Percentiles rank a stretch among this genome's conserved stretches.
Evolutionary conservation across 768 basidiomycete genomes (phyloP).

Genomic region (Collybia mongolica): DNA sequence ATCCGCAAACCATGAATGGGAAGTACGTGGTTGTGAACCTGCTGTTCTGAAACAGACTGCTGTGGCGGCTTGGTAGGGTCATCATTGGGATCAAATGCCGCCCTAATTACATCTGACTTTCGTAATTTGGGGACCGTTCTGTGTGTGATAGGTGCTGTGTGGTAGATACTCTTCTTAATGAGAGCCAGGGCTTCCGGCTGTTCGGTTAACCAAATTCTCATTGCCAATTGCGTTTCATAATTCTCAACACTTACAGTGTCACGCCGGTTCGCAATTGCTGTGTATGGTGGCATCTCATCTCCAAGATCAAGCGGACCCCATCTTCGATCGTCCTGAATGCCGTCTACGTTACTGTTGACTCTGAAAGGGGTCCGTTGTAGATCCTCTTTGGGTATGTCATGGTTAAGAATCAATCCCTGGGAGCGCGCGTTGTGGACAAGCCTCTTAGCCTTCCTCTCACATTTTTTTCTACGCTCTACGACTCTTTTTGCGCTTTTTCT

Average conservation of each 20-base stretch:
- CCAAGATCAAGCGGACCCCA: slow-evolving; percentile 61
- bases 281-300: slow-evolving; percentile 69
- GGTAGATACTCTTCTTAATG: slow-evolving; percentile 54
- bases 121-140: slow-evolving; percentile 48
- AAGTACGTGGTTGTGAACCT: slow-evolving; percentile 35
- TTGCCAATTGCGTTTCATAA: not conserved
- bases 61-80: slow-evolving; percentile 44
- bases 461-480: slow-evolving; percentile 40
- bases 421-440: slow-evolving; percentile 43
- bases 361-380: not conserved
- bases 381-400: slow-evolving; percentile 4
- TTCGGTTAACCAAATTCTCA: not conserved
- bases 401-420: slow-evolving; percentile 38
- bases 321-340: slow-evolving; percentile 38
- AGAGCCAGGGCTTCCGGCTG: slow-evolving; percentile 56
- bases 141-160: slow-evolving; percentile 54
- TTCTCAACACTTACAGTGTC: slow-evolving; percentile 51
- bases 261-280: slow-evolving; percentile 65
- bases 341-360: slow-evolving; percentile 13
- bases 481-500: slow-evolving; percentile 37
- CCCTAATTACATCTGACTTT: slow-evolving; percentile 40
- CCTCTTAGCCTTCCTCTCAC: slow-evolving; percentile 41
- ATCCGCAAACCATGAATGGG: slow-evolving; percentile 55
- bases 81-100: slow-evolving; percentile 50
- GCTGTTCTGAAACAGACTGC: slow-evolving; percentile 59